Evolutionary conservation across 2,329 filamentous ascomycete genomes (phyloP).

Genomic region (Aspergillus pseudonomiae): DNA sequence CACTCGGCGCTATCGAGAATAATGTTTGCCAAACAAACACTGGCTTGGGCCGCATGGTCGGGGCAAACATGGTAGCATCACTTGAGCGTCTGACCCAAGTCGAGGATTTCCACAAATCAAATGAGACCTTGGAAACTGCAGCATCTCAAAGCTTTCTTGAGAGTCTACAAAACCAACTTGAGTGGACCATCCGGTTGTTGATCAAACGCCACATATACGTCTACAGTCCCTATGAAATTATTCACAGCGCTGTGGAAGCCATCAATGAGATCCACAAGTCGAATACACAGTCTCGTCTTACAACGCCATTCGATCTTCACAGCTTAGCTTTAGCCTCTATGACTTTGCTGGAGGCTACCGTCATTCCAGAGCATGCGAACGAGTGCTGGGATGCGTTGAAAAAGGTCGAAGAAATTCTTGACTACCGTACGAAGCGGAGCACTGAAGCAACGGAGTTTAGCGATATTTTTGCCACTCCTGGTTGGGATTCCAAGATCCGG

Average conservation of each 20-base stretch:
- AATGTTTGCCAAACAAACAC: slow-evolving; percentile 41
- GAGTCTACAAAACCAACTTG: slow-evolving; percentile 44
- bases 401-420: slow-evolving; percentile 54
- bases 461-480: slow-evolving; percentile 42
- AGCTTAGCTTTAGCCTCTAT: slow-evolving; percentile 45
- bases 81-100: slow-evolving; percentile 43
- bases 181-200: slow-evolving; percentile 46
- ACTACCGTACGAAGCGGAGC: slow-evolving; percentile 44
- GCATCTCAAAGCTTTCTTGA: slow-evolving; percentile 34
- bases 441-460: slow-evolving; percentile 37
- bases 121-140: slow-evolving; percentile 30
- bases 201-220: slow-evolving; percentile 48
- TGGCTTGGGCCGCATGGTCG: slow-evolving; percentile 40
- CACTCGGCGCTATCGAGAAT: slow-evolving; percentile 36
- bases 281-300: slow-evolving; percentile 30
- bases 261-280: slow-evolving; percentile 45
- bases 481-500: slow-evolving; percentile 46
- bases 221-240: slow-evolving; percentile 45
- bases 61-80: slow-evolving; percentile 38
- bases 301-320: slow-evolving; percentile 46
- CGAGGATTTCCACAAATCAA: slow-evolving; percentile 36
- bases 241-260: slow-evolving; percentile 44
- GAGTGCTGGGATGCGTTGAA: slow-evolving; percentile 50
- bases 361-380: slow-evolving; percentile 40
- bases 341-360: slow-evolving; percentile 47